phyloP scores from a whole-genome alignment of 2,329 filamentous ascomycete species.

The Fusarium metavorans region DNA sequence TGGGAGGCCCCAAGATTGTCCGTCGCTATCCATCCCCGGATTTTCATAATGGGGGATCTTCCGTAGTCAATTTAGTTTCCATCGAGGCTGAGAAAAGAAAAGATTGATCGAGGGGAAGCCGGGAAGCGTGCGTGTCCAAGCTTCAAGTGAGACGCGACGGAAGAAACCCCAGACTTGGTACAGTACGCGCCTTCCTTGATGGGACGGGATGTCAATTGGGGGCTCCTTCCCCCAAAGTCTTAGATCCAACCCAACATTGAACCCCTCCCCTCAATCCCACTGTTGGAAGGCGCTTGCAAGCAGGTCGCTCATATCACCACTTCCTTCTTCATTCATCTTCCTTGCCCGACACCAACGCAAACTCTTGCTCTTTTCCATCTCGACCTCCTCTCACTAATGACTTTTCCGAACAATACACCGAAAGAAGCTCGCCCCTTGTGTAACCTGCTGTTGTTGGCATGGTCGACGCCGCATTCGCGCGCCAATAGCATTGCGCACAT shows the following conservation, averaged over 20 bases:
- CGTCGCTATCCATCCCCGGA: slow-evolving; percentile 35
- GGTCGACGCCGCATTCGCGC: slow-evolving; percentile 30
- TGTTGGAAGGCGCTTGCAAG: background rate
- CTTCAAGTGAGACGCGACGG: slow-evolving; percentile 5
- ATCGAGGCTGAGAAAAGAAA: slow-evolving; percentile 7
- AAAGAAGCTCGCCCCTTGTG: slow-evolving; percentile 13
- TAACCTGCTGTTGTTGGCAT: slow-evolving; percentile 33
- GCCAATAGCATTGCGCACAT: slow-evolving; percentile 23
- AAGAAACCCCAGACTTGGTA: slow-evolving; percentile 24
- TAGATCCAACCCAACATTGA: slow-evolving; percentile 9
- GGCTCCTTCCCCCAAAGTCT: slow-evolving; percentile 27
- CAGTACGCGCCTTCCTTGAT: slow-evolving; percentile 32
- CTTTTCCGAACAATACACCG: background rate
- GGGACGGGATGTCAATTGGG: slow-evolving; percentile 19
- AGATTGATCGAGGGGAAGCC: slow-evolving; percentile 15
- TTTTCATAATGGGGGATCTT: slow-evolving; percentile 28
- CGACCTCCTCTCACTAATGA: background rate
- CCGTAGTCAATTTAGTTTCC: background rate
- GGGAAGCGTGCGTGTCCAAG: slow-evolving; percentile 2
- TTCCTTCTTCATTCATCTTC: background rate
- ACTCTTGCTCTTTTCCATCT: slow-evolving; percentile 1
- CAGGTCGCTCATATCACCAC: background rate
- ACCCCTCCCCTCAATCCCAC: background rate
- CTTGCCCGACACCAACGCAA: background rate
- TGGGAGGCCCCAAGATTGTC: slow-evolving; percentile 23